Evolutionary conservation across 2,329 filamentous ascomycete genomes (phyloP), one percentile per base, ranked within the genome.

Genomic region (Curvularia sp.): DNA sequence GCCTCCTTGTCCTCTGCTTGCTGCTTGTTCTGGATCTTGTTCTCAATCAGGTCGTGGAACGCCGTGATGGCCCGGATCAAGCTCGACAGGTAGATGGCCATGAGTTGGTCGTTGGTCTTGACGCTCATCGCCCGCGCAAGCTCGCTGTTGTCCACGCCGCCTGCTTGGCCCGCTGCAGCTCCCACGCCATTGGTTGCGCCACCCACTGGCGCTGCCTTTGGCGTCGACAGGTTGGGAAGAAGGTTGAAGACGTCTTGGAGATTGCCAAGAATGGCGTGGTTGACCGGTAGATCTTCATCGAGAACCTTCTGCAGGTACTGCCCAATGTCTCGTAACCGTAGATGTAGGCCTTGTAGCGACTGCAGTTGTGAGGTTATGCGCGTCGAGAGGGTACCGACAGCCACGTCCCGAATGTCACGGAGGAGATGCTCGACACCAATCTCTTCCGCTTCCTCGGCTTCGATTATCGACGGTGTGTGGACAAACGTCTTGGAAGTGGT

Each of bases 171-270:
- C 80, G 78, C 68, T 5, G 80, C 80, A 76, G 63, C 80, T 41
- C 88, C 88, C 5, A 84, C 80, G 9, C 75, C 73, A 54, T 78
- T 78, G 13, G 74, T 74, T 28, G 74, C 69, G 59, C 77, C 80
- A 28, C 78, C 71, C 42, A 84, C 83, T 1, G 84, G 80, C 55
- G 73, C 79, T 5, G 91, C 87, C 57, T 86, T 84, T 28, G 94
- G 92, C 36, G 93, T 96, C 9, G 92, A 93, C 51, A 99, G 86
- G 80, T 99, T 99, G 47, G 95, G 95, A 23, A 99, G 87, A 42
- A 99, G 88, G 80, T 99, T 99, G 85, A 99, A 99, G 61, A 98
- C 92, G 74, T 99, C 95, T 82, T 99, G 95, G n/a, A 99, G 88
- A 75, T 97, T 97, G 67, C 94, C 95, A 27, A 99, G 86, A 62